A percentile compares a stretch with the other conserved stretches of the same genome.
These are phyloP conservation scores for Macroventuria anomochaeta DNA, from an alignment of 2,329 filamentous ascomycete species.

Conservation along the genomic window DNA sequence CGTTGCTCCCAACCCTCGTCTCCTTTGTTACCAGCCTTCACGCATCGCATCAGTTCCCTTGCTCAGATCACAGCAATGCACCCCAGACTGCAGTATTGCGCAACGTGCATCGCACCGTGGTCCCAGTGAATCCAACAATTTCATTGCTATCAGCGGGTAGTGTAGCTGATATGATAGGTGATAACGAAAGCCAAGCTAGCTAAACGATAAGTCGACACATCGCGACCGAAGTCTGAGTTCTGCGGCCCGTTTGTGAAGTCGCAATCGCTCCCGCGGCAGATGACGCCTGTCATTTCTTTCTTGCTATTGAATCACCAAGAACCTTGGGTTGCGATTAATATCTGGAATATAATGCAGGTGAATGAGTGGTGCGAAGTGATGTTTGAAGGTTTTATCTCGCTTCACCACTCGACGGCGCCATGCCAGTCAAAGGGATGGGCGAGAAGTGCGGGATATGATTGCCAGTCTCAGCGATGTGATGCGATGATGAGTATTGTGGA, in stretches of 20 bases:
- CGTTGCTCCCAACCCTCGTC: slow-evolving; percentile 4
- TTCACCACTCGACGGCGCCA: slow-evolving; percentile 17
- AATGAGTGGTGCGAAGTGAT: background rate
- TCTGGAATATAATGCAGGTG: background rate
- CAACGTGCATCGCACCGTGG: slow-evolving; percentile 14
- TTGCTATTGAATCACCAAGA: slow-evolving; percentile 7
- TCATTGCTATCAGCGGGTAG: slow-evolving; percentile 12
- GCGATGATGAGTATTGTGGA: background rate
- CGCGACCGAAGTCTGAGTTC: slow-evolving; percentile 10
- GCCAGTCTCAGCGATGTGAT: background rate
- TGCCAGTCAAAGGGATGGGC: slow-evolving; percentile 10
- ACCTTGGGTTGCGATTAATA: background rate
- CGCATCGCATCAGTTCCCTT: background rate
- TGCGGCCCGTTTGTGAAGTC: slow-evolving; percentile 9
- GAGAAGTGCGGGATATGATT: slow-evolving; percentile 11
- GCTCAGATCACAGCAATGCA: background rate
- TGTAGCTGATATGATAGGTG: slow-evolving; percentile 2
- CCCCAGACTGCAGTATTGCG: background rate
- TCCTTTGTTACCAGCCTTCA: background rate
- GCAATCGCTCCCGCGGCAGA: slow-evolving; percentile 8
- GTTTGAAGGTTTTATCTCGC: background rate
- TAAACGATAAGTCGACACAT: slow-evolving; percentile 17
- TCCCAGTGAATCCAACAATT: slow-evolving; percentile 10
- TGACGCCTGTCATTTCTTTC: background rate
- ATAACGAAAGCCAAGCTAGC: slow-evolving; percentile 6